Conservation (phyloP, 2,329 filamentous ascomycete genomes). For the Paracoccidioides lutzii region DNA sequence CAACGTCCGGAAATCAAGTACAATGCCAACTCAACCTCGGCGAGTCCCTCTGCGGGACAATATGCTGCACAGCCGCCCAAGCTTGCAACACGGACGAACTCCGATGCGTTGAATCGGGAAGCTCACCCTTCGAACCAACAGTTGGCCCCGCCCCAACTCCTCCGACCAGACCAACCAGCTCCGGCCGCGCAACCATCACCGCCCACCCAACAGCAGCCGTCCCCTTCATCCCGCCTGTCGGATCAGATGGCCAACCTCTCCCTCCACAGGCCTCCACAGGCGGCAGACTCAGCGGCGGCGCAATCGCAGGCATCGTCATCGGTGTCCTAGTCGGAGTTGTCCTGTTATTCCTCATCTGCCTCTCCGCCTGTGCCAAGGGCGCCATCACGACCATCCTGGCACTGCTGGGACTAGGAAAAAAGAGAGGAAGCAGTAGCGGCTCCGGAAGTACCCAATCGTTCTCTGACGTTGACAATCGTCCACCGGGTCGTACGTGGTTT, state of each 20-base stretch:
- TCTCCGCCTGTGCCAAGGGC: conserved; percentile 32
- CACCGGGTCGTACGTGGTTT: conserved; percentile 14
- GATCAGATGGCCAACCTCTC: conserved; percentile 29
- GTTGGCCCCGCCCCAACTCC: conserved; percentile 26
- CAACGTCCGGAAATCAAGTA: conserved; percentile 16
- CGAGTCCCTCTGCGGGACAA: conserved; percentile 31
- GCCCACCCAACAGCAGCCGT: conserved; percentile 32
- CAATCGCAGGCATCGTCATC: conserved; percentile 41
- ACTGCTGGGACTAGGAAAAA: conserved; percentile 29
- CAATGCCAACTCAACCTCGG: conserved; percentile 37
- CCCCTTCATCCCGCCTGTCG: conserved; percentile 33
- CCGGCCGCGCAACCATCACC: conserved; percentile 31
- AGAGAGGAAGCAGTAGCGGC: conserved; percentile 18
- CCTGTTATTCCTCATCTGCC: conserved; percentile 32
- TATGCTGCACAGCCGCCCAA: conserved; percentile 34
- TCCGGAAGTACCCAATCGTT: conserved; percentile 16
- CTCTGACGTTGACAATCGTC: conserved; percentile 17
- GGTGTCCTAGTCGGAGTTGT: conserved; percentile 35
- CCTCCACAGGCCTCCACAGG: conserved; percentile 20
- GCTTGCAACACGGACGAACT: conserved; percentile 27
- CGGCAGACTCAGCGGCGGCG: conserved; percentile 35
- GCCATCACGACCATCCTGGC: conserved; percentile 28
- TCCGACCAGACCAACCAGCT: conserved; percentile 34
- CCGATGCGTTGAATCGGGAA: conserved; percentile 27
- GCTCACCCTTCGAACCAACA: conserved; percentile 27